Base-by-base conservation (phyloP, 2,329 filamentous ascomycete species). In the Trichophyton mentagrophytes region DNA sequence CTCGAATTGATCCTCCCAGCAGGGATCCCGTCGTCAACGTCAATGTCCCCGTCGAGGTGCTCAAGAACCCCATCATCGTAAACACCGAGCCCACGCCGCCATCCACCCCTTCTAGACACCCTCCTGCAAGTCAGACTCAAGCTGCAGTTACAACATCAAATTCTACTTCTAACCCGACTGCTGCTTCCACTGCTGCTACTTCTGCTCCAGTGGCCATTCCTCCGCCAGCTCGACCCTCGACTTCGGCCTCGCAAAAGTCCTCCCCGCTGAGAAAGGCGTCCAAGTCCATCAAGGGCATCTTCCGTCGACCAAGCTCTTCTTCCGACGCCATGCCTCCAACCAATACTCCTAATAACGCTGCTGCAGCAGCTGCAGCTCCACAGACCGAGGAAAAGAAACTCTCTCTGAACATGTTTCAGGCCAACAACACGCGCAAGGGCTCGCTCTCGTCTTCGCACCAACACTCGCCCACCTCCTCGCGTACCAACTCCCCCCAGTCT, bases 401-500 rank as follows among this genome's bases (percentile, higher is more conserved):
- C 2, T 46, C 30, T 30, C 47, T 60, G 56, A 42, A 53, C 30
- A 40, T 62, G 15, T 57, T 65, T 44, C 49, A 59, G 30, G 51
- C 61, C 25, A 33, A 59, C n/a, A 8, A 44, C n/a, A 15, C 40
- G 17, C 63, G 61, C 17, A 66, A 66, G 57, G 72, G 70, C 61
- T 70, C 73, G 2, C 73, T 74, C 56, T 74, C 73, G 0, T 67
- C 73, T 1, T 72, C 74, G 2, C 66, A 63, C 7, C 68, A 69
- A 20, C 71, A 68, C 49, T 72, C 75, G 1, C 71, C 73, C 46
- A 68, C 67, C 33, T 71, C 70, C 1, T 74, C 74, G 6, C 69
- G 69, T 9, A 69, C 70, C 25, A 69, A 71, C 61, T 72, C 72
- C 1, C 74, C 74, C 7, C 70, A 72, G 38, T 70, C 71, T 9